Evolutionary conservation across 805 yeast species (phyloP).

Genomic region (Torulaspora delbrueckii): DNA sequence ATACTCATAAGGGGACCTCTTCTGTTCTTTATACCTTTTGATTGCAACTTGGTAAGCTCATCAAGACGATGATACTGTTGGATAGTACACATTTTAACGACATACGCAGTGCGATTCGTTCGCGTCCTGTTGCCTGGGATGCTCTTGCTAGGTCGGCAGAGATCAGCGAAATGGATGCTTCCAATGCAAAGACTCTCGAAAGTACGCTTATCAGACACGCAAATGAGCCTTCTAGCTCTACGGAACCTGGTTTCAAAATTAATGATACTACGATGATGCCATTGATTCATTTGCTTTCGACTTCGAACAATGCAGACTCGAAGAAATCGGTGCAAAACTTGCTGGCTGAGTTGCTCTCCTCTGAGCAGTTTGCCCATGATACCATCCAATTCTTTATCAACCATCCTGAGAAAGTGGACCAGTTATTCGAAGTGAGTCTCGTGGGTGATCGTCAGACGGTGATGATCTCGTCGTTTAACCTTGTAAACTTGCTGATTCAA

Average conservation of each 20-base stretch:
- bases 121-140: conserved; percentile 88
- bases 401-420: conserved; percentile 20
- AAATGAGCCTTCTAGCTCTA: conserved; percentile 46
- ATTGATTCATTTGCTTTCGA: conserved; percentile 28
- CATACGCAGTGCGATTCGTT: conserved; percentile 61
- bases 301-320: conserved; percentile 26
- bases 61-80: conserved; percentile 33
- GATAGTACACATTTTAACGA: conserved; percentile 67
- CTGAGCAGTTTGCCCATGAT: conserved; percentile 17
- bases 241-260: conserved; percentile 24
- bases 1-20: conserved; percentile 1
- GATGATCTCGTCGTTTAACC: conserved; percentile 31
- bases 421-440: conserved; percentile 26
- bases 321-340: conserved; percentile 31
- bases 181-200: conserved; percentile 34
- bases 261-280: conserved; percentile 18
- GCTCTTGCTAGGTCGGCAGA: conserved; percentile 74
- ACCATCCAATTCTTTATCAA: conserved; percentile 23
- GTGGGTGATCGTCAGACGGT: conserved; percentile 30
- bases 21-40: neutral
- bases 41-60: neutral
- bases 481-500: conserved; percentile 33
- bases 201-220: conserved; percentile 23
- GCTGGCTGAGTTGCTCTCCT: conserved; percentile 30
- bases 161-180: conserved; percentile 64